Conservation (phyloP, 2,329 filamentous ascomycete species). For the Phialocephala sp. region DNA sequence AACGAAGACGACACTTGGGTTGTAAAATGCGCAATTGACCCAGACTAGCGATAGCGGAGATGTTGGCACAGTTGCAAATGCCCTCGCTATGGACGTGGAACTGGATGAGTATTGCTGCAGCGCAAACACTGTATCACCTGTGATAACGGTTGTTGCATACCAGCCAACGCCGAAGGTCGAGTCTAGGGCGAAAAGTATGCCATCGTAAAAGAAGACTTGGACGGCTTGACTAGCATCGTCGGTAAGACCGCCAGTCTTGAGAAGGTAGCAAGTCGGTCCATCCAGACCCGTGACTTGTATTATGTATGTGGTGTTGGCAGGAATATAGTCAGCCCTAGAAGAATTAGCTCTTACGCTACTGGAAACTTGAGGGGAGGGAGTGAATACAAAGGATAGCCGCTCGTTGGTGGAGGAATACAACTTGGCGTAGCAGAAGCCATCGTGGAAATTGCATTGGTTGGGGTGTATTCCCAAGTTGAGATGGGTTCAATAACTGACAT, state of each 20-base stretch:
- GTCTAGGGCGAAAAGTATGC: neutral
- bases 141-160: neutral
- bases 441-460: neutral
- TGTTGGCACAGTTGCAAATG: neutral
- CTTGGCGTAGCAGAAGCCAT: neutral
- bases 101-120: neutral
- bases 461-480: neutral
- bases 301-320: neutral
- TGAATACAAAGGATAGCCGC: neutral
- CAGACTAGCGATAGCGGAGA: neutral
- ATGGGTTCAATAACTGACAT: neutral
- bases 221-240: neutral
- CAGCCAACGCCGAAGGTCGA: neutral
- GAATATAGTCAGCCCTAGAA: neutral
- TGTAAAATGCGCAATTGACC: neutral
- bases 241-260: neutral
- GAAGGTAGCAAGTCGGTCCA: neutral
- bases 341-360: neutral
- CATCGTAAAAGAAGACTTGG: slow-evolving; percentile 6
- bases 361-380: neutral
- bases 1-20: neutral
- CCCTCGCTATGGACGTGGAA: neutral
- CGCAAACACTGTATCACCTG: neutral
- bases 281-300: neutral
- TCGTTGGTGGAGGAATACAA: neutral